A percentile compares a stretch with the other conserved stretches of the same genome.
Conservation (phyloP, 2,329 filamentous ascomycete genomes). For the Zymoseptoria crescenta region DNA sequence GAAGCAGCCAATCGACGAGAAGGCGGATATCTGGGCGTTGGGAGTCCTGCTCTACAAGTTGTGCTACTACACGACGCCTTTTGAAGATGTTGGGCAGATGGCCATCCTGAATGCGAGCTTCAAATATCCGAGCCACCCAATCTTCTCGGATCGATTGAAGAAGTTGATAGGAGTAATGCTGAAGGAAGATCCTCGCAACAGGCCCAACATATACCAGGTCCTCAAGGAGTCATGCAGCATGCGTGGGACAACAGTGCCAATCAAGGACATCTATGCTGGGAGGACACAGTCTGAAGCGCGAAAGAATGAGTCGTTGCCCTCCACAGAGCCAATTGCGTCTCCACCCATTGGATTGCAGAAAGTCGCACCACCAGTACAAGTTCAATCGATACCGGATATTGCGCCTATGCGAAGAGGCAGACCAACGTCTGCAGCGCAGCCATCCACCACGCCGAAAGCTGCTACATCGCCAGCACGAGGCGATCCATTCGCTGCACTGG, state of each 20-base stretch:
- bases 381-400: slow-evolving; percentile 74
- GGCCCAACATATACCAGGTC: slow-evolving; percentile 93
- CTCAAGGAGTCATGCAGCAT: slow-evolving; percentile 79
- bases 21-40: slow-evolving; percentile 96
- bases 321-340: slow-evolving; percentile 38
- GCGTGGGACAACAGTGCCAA: slow-evolving; percentile 74
- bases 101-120: slow-evolving; percentile 94
- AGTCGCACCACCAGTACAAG: slow-evolving; percentile 62
- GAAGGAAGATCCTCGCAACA: slow-evolving; percentile 66
- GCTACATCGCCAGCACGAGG: slow-evolving; percentile 57
- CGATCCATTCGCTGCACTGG: slow-evolving; percentile 87
- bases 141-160: slow-evolving; percentile 85
- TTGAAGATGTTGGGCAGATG: slow-evolving; percentile 95
- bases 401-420: slow-evolving; percentile 87
- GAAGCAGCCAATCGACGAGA: slow-evolving; percentile 94
- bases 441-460: slow-evolving; percentile 33
- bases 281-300: slow-evolving; percentile 58
- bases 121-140: slow-evolving; percentile 79
- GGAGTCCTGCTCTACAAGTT: slow-evolving; percentile 95
- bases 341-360: slow-evolving; percentile 66
- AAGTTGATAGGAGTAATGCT: slow-evolving; percentile 89
- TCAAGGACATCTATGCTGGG: slow-evolving; percentile 62
- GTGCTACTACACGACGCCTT: slow-evolving; percentile 98
- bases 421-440: slow-evolving; percentile 47
- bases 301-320: slow-evolving; percentile 52